A percentile compares a stretch with the other conserved stretches of the same genome.
phyloP scores from a whole-genome alignment of 2,329 filamentous ascomycete genomes.

The Cladosporium phlei region DNA sequence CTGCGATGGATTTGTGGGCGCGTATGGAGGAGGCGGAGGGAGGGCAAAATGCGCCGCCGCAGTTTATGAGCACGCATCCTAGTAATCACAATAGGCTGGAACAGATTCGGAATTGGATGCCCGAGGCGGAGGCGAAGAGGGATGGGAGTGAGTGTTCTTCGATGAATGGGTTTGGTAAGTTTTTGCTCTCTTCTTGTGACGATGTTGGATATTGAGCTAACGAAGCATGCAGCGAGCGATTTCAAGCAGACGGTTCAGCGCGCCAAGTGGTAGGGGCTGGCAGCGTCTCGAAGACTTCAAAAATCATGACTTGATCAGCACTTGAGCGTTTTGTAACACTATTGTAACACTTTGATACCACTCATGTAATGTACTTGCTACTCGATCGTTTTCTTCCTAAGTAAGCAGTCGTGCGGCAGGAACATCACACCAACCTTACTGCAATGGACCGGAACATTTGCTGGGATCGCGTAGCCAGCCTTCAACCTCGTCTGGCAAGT shows the following conservation, averaged over 20 bases:
- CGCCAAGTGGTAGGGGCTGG: not conserved
- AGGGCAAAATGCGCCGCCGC: constrained; percentile 54
- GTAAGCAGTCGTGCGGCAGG: too few species aligned
- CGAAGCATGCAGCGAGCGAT: not conserved
- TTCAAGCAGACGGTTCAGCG: constrained; percentile 3
- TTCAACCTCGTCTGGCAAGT: too few species aligned
- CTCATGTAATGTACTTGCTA: too few species aligned
- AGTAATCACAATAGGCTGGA: constrained; percentile 61
- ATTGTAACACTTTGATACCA: too few species aligned
- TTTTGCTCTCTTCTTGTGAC: not conserved
- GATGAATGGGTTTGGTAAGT: constrained; percentile 19
- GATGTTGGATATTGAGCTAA: not conserved
- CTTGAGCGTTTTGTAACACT: too few species aligned
- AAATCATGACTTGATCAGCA: not conserved
- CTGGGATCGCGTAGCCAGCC: too few species aligned
- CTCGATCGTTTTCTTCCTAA: too few species aligned
- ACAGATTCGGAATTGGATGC: constrained; percentile 59
- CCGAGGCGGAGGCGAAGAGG: constrained; percentile 37
- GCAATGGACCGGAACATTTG: too few species aligned
- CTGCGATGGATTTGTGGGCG: constrained; percentile 58
- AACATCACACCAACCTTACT: too few species aligned
- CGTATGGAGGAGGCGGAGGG: constrained; percentile 59
- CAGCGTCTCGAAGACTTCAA: not conserved
- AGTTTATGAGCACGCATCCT: constrained; percentile 74
- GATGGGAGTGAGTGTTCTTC: constrained; percentile 26